Conservation (phyloP, 805 yeast genomes). For the Yamadazyma endophytica region DNA sequence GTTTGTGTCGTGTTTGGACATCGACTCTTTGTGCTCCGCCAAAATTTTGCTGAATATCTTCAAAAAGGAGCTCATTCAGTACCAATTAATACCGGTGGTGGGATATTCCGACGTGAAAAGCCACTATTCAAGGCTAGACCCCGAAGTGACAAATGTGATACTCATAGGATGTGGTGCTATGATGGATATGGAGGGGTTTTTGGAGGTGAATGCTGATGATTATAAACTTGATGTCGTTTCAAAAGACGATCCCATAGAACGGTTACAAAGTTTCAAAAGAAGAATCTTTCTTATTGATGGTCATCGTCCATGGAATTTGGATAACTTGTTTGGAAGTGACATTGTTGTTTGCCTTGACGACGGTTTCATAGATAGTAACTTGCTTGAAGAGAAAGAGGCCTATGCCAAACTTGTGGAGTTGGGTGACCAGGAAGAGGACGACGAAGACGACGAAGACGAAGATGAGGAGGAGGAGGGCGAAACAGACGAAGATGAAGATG, state of each 20-base stretch:
- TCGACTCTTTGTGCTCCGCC: conserved; percentile 90
- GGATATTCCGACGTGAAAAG: conserved; percentile 77
- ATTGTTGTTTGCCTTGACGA: conserved; percentile 83
- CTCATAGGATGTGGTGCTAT: conserved; percentile 92
- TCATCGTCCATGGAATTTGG: conserved; percentile 94
- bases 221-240: conserved; percentile 26
- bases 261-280: conserved; percentile 35
- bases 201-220: conserved; percentile 58
- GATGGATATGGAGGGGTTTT: conserved; percentile 74
- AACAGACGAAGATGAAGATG: conserved; percentile 23
- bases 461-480: conserved; percentile 29
- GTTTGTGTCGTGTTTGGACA: conserved; percentile 84
- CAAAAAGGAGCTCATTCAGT: conserved; percentile 78
- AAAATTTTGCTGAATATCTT: conserved; percentile 67
- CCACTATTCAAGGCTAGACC: conserved; percentile 64
- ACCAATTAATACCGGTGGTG: conserved; percentile 86
- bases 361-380: conserved; percentile 62
- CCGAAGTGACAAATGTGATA: conserved; percentile 69
- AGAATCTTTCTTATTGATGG: conserved; percentile 83
- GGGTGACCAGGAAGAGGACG: conserved; percentile 33
- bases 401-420: conserved; percentile 48
- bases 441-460: conserved; percentile 24
- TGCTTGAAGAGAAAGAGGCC: conserved; percentile 56
- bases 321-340: conserved; percentile 81
- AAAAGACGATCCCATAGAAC: conserved; percentile 11